A percentile compares a stretch with the other conserved stretches of the same genome.
These are phyloP conservation scores for Myxozyma geophila DNA, from an alignment of 805 yeast species.

Conservation along the genomic window DNA sequence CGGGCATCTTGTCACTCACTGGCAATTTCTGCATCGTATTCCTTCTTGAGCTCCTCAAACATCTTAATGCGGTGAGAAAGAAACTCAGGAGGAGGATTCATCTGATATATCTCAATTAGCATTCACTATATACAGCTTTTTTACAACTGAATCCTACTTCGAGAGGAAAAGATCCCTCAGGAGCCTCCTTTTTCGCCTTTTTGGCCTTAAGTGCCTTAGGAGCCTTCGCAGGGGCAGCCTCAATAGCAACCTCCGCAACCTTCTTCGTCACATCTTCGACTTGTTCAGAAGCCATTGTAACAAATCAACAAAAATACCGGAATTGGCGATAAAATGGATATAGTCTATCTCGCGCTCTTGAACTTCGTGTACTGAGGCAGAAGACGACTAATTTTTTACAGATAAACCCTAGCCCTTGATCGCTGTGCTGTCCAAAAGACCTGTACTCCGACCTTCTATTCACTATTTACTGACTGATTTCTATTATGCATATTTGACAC, in stretches of 20 bases:
- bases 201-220: slow-evolving; percentile 42
- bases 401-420: too few species aligned
- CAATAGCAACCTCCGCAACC: slow-evolving; percentile 53
- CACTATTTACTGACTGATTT: neutral
- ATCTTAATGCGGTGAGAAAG: slow-evolving; percentile 76
- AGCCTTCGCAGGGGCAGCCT: slow-evolving; percentile 31
- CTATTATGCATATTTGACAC: slow-evolving; percentile 22
- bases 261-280: slow-evolving; percentile 53
- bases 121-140: neutral
- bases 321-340: too few species aligned
- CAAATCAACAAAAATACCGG: neutral
- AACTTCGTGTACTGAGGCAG: too few species aligned
- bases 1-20: slow-evolving; percentile 41
- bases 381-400: too few species aligned
- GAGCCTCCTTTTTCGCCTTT: slow-evolving; percentile 39
- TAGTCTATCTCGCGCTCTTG: too few species aligned
- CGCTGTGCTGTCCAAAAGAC: too few species aligned
- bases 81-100: slow-evolving; percentile 83
- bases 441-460: neutral
- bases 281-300: slow-evolving; percentile 19
- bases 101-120: slow-evolving; percentile 33
- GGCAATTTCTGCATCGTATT: slow-evolving; percentile 74
- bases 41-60: slow-evolving; percentile 78
- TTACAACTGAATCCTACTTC: slow-evolving; percentile 23
- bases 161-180: slow-evolving; percentile 32